Evolutionary conservation across 345 rosid genomes (phyloP), one percentile per base, ranked within the genome.

Genomic region (Toxicodendron radicans): DNA sequence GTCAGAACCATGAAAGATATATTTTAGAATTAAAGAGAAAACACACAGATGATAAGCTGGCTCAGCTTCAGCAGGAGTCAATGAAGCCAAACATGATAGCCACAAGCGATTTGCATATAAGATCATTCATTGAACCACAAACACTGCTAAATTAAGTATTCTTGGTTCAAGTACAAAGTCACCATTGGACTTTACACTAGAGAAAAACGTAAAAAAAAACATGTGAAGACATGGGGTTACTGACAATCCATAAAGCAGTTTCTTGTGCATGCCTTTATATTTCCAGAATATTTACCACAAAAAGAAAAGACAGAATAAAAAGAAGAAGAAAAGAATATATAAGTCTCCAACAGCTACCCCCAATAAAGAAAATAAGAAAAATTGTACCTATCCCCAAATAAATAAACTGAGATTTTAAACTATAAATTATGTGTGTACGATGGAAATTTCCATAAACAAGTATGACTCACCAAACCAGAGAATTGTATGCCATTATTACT

Each of bases 381-480:
- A 20, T 3, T 0, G 10, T 21, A 20, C 59, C 10, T 0, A 51
- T 9, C 2, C 24, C 51, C 52, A 18, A 9, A 43, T 10, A 0
- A 64, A 10, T 3, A 17, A 59, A 13, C 41, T 59, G 7, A 21
- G 53, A 21, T 46, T 2, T 0, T 24, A 3, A 48, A 66, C 16
- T 46, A 66, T 18, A 33, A 30, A 67, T 8, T 38, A 1, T 7
- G 38, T 16, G n/a, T 38, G 5, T 27, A 17, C 23, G 54, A 66
- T 48, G 21, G 41, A 64, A 0, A 17, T 24, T 17, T 66, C 5
- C 16, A 38, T 1, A 21, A 70, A 54, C 64, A 66, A 13, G 6
- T 2, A 58, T 48, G 45, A 82, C 90, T 82, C 53, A 95, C 98
- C 71, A 79, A 52, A 74, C 81, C 23, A 60, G 94, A 82, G 54